Percentiles rank a stretch among this genome's conserved stretches.
Evolutionary conservation across 257 asterid genomes (phyloP).

Genomic region (Lycium ferocissimum): DNA sequence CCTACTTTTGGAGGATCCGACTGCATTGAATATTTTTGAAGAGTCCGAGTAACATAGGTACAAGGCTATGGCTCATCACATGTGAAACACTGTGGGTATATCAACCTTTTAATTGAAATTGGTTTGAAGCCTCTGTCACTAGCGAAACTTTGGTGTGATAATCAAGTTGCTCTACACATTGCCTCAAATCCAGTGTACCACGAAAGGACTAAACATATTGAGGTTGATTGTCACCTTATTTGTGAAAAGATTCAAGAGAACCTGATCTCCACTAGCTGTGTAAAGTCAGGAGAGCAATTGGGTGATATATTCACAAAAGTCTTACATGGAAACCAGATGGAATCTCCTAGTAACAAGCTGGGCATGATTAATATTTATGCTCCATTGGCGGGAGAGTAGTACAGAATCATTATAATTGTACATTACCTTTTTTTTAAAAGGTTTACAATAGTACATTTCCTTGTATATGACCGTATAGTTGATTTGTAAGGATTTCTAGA

Average conservation of each 20-base stretch:
- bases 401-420: background rate
- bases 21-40: no score
- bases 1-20: no score
- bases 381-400: background rate
- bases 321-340: background rate
- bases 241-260: background rate
- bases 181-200: background rate
- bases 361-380: background rate
- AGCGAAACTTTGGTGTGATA: background rate
- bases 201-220: background rate
- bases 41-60: no score
- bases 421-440: background rate
- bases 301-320: conserved; percentile 3
- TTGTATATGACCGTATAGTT: background rate
- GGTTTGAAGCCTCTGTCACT: no score
- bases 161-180: background rate
- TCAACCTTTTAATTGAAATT: no score
- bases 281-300: background rate
- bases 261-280: background rate
- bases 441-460: background rate
- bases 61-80: no score
- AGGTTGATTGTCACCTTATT: background rate
- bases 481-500: background rate
- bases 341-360: background rate
- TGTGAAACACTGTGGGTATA: no score